Base-by-base conservation (phyloP, 495 filamentous ascomycete genomes). In the Xylaria bambusicola region DNA sequence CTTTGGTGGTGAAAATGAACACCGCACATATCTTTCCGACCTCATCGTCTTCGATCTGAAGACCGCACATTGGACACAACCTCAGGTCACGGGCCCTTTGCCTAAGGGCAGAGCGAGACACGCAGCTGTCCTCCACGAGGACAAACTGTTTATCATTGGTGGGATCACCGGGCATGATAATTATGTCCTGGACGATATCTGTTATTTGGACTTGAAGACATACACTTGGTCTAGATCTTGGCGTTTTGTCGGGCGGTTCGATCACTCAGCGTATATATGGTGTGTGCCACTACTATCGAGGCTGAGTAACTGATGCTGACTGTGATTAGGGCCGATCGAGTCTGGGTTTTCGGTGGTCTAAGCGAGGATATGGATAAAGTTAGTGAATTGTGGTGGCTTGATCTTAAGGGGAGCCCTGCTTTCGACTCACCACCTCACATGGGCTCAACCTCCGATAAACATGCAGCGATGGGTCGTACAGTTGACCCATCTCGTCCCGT, bases 261-360 rank as follows among this genome's bases (percentile, higher is more conserved):
- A 98, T 63, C 95, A 98, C 69, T 88, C 91, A 4, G 91, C 89
- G 23, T 96, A 90, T 82, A 84, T 96, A 42, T 96, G 92, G 88
- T 71, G 56, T 23, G 56, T 61, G 27, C 24, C 8, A 7, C 41
- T 33, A 45, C 13, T 23, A 21, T 54, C 20, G 0, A 8, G 6
- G 3, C 15, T 40, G 4, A 10, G 12, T 17, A 5, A 45, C 26
- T 8, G 21, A 35, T 53, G 36, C 60, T 69, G 36, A 66, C 31
- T 33, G 29, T 5, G 2, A 48, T 65, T 29, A 71, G 79, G 62
- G 75, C 87, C 52, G 92, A 90, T 38, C 85, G 90, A 31, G 86
- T 98, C 27, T 98, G 93, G 93, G 92, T 97, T n/a, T 97, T 93
- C 74, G 94, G 94, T 35, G 94, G 94, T 21, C 77, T 98, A 51